These are phyloP conservation scores for Hanseniaspora pseudoguilliermondii DNA, from an alignment of 805 yeast species.

Conservation along the genomic window DNA sequence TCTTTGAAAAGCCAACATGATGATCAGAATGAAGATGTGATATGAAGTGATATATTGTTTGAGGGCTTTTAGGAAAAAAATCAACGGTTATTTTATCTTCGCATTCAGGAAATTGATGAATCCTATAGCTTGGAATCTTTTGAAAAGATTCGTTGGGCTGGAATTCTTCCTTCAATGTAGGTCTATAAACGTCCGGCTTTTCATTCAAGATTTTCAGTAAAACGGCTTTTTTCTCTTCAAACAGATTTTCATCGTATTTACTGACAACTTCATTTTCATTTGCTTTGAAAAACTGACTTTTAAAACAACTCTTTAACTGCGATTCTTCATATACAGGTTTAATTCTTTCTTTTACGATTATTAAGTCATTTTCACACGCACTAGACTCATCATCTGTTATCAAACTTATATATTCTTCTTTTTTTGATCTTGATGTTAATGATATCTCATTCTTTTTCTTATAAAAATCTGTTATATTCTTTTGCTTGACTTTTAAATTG, in stretches of 20 bases:
- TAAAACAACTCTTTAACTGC: not conserved
- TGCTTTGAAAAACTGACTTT: not conserved
- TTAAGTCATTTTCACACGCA: not conserved
- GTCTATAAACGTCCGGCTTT: not conserved
- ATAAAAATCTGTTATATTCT: not conserved
- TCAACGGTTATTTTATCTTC: constrained; percentile 18
- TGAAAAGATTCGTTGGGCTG: not conserved
- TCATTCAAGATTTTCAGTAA: not conserved
- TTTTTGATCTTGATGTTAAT: no score
- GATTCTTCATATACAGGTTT: not conserved
- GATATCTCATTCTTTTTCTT: not conserved
- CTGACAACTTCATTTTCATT: not conserved
- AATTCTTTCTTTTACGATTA: not conserved
- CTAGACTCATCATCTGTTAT: not conserved
- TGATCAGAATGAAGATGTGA: constrained; percentile 92
- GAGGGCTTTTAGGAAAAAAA: constrained; percentile 32
- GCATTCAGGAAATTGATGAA: not conserved
- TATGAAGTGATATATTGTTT: constrained; percentile 43
- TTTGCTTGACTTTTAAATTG: not conserved
- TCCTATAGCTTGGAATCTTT: not conserved
- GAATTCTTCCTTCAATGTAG: not conserved
- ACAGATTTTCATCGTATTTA: not conserved
- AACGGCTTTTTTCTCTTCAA: not conserved
- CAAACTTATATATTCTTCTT: not conserved
- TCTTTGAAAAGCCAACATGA: constrained; percentile 69